phyloP scores from a whole-genome alignment of 108 stramenopile species.

The Schizochytrium sp. region DNA sequence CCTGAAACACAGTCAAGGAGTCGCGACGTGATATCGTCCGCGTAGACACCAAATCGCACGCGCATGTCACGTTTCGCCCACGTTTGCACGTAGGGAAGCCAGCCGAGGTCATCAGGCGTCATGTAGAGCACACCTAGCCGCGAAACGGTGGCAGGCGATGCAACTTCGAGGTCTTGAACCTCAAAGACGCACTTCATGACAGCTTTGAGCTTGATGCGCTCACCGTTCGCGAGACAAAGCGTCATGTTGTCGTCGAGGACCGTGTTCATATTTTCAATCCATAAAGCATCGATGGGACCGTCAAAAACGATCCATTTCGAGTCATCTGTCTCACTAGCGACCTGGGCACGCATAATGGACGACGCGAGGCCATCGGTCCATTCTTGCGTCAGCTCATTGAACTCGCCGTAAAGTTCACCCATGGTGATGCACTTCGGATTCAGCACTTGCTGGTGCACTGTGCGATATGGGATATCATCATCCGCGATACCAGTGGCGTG shows the following conservation, averaged over 20 bases:
- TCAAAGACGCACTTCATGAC: constrained; percentile 62
- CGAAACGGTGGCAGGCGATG: constrained; percentile 54
- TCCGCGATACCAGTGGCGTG: background rate
- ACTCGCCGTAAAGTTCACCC: constrained; percentile 60
- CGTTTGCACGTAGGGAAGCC: constrained; percentile 38
- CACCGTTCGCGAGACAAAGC: constrained; percentile 56
- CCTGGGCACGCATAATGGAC: constrained; percentile 29
- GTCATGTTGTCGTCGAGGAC: constrained; percentile 49
- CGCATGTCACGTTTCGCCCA: constrained; percentile 28
- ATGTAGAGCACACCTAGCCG: constrained; percentile 61
- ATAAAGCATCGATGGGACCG: constrained; percentile 59
- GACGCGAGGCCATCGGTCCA: constrained; percentile 55
- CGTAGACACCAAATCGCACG: background rate
- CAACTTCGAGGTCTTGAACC: constrained; percentile 51
- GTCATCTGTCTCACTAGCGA: constrained; percentile 31
- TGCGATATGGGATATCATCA: background rate
- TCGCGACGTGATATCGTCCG: background rate
- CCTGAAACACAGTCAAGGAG: background rate
- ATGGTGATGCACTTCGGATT: constrained; percentile 60
- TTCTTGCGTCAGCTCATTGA: constrained; percentile 56
- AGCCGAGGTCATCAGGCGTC: constrained; percentile 49
- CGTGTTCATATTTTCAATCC: constrained; percentile 69
- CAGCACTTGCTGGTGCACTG: constrained; percentile 33
- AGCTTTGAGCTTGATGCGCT: constrained; percentile 51
- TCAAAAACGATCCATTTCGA: constrained; percentile 55